These are phyloP conservation scores for Pseudopyrenochaeta lycopersici DNA, from an alignment of 2,329 filamentous ascomycete species.

Conservation along the genomic window DNA sequence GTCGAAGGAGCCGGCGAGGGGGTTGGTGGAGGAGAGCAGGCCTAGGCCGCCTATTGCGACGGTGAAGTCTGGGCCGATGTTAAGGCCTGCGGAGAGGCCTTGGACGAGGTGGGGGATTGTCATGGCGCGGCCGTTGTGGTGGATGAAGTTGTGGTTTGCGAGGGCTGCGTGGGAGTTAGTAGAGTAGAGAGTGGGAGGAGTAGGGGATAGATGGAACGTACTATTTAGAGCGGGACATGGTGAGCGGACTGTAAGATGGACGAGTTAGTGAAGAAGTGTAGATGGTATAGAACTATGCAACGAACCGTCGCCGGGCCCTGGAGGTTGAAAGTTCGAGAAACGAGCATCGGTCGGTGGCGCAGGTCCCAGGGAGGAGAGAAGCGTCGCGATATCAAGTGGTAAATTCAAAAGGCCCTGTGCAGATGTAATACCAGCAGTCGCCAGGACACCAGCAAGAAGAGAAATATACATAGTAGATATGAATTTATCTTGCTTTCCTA, in stretches of 20 bases:
- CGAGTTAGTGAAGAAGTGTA: too few species aligned
- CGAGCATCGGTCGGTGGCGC: slow-evolving; percentile 18
- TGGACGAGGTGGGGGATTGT: slow-evolving; percentile 24
- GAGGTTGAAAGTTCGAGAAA: slow-evolving; percentile 6
- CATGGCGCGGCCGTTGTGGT: slow-evolving; percentile 19
- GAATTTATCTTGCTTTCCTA: too few species aligned
- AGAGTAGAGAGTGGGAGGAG: neutral
- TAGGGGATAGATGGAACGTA: too few species aligned
- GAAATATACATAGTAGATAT: too few species aligned
- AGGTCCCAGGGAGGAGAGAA: slow-evolving; percentile 18
- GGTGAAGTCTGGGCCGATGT: slow-evolving; percentile 29
- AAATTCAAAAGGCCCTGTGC: slow-evolving; percentile 12
- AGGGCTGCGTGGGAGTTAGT: slow-evolving; percentile 14
- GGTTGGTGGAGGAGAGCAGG: slow-evolving; percentile 20
- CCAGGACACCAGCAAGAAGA: too few species aligned
- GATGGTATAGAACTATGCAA: too few species aligned
- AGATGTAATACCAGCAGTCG: neutral
- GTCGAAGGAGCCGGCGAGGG: slow-evolving; percentile 25
- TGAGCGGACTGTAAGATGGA: too few species aligned
- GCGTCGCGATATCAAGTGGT: slow-evolving; percentile 9
- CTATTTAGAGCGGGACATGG: too few species aligned
- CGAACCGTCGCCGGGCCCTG: too few species aligned
- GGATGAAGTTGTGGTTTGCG: slow-evolving; percentile 30
- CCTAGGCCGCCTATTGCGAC: slow-evolving; percentile 17
- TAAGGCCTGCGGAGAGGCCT: slow-evolving; percentile 23